Evolutionary conservation across 768 basidiomycete genomes (phyloP).

Genomic region (Leucocoprinus birnbaumii): DNA sequence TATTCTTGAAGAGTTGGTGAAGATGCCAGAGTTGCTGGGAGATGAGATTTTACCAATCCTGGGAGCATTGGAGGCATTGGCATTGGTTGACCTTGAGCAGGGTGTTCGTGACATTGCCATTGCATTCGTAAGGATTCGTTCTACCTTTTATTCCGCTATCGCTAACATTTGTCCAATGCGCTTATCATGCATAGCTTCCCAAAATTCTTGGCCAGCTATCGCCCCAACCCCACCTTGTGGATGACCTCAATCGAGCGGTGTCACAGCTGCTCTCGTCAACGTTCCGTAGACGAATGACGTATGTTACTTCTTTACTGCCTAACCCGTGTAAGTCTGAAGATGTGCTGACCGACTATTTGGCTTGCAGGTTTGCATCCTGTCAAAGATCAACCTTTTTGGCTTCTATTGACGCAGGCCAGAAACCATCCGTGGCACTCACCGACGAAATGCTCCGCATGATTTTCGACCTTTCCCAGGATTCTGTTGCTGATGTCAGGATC

Average conservation of each 20-base stretch:
- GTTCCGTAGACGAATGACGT: constrained; percentile 68
- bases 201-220: constrained; percentile 31
- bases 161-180: neutral
- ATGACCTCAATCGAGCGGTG: constrained; percentile 39
- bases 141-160: constrained; percentile 7
- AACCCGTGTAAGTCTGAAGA: constrained; percentile 4
- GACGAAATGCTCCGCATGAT: constrained; percentile 56
- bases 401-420: constrained; percentile 25
- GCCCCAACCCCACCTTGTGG: constrained; percentile 29
- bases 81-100: constrained; percentile 61
- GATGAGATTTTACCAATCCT: constrained; percentile 43
- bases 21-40: constrained; percentile 40
- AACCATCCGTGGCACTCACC: constrained; percentile 35
- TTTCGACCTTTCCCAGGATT: constrained; percentile 55
- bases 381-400: constrained; percentile 55
- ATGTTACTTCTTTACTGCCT: constrained; percentile 26
- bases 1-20: constrained; percentile 54
- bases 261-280: constrained; percentile 13
- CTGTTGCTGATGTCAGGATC: constrained; percentile 82
- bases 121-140: constrained; percentile 48
- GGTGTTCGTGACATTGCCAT: constrained; percentile 81
- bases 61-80: constrained; percentile 43
- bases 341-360: constrained; percentile 12
- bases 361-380: constrained; percentile 68
- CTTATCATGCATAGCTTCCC: constrained; percentile 39